Evolutionary conservation across 2,329 filamentous ascomycete genomes (phyloP), one percentile per base, ranked within the genome.

Genomic region (Aspergillus sp.): DNA sequence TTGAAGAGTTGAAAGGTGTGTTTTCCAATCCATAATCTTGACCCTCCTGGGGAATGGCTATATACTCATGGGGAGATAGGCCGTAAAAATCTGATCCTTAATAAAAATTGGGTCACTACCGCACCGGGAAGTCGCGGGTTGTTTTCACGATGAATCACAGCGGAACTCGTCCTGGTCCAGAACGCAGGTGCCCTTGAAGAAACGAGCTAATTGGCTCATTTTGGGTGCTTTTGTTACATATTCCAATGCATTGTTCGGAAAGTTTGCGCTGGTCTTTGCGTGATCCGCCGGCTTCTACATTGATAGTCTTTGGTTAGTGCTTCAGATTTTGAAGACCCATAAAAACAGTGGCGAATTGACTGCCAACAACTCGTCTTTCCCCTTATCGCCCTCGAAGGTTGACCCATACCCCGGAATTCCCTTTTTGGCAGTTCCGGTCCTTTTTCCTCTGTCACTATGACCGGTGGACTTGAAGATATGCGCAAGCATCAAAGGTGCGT

Each of bases 321-420:
- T 39, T 39, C 37, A 39, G 37, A 39, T 39, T 39, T 39, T 39
- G 37, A 39, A 19, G 37, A 39, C 37, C 37, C 37, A 39, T 39
- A 39, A 39, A 39, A 19, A 7, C 37, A 19, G 37, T 39, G 37
- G 37, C 37, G 37, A 39, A 39, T 20, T 12, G 15, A 22, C 37
- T 15, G 15, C 19, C 33, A 19, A 37, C 33, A 37, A 37, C 33
- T 37, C n/a, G 7, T 39, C 37, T 19, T 19, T 5, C 22, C 9
- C 37, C 37, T 22, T 19, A 39, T 39, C 17, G 19, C 3, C n/a
- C 3, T 35, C 9, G 33, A 39, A 5, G 5, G 3, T 15, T 7
- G 33, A 35, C 33, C 15, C 15, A n/a, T 17, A 35, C 15, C 5
- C 33, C 7, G 15, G 33, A 35, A 3, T 35, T 35, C 13, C 13